Evolutionary conservation across 345 rosid genomes (phyloP).

Genomic region (Xanthoceras sorbifolium): DNA sequence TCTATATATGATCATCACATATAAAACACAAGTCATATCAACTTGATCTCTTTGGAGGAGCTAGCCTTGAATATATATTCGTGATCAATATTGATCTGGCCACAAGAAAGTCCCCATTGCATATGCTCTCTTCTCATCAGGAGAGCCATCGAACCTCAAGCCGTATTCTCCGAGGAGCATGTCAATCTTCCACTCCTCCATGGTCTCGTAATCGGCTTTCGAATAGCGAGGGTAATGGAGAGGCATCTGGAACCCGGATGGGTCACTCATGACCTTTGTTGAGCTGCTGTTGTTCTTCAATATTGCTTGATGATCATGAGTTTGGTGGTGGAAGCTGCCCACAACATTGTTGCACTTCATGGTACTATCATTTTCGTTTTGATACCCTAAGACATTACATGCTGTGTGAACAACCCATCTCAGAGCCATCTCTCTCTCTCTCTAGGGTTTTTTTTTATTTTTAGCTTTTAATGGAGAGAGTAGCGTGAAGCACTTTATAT

Average conservation of each 20-base stretch:
- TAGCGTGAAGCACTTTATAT: not conserved
- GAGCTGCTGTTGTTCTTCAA: not conserved
- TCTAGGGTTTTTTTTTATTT: not conserved
- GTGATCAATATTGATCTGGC: conserved; percentile 49
- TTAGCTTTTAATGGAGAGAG: not conserved
- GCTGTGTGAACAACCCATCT: conserved; percentile 56
- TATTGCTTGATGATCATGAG: conserved; percentile 13
- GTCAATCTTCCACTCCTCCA: conserved; percentile 77
- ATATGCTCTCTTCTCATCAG: conserved; percentile 55
- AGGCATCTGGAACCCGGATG: conserved; percentile 58
- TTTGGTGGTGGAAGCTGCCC: conserved; percentile 20
- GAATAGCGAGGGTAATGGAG: conserved; percentile 69
- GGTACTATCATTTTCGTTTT: conserved; percentile 7
- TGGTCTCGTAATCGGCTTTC: conserved; percentile 59
- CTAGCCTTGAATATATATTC: too few relatives aligned
- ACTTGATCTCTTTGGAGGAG: too few relatives aligned
- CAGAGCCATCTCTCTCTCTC: conserved; percentile 28
- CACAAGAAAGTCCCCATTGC: conserved; percentile 69
- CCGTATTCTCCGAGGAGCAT: conserved; percentile 62
- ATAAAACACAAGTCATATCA: not conserved
- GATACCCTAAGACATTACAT: conserved; percentile 36
- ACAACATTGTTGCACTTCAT: not conserved
- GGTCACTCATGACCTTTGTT: not conserved
- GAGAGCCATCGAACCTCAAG: conserved; percentile 33
- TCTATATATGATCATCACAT: not conserved